Percentiles rank a stretch among this genome's conserved stretches.
Conservation (phyloP, 176 grass and related monocot genomes). For the Saccharum officinarum region DNA sequence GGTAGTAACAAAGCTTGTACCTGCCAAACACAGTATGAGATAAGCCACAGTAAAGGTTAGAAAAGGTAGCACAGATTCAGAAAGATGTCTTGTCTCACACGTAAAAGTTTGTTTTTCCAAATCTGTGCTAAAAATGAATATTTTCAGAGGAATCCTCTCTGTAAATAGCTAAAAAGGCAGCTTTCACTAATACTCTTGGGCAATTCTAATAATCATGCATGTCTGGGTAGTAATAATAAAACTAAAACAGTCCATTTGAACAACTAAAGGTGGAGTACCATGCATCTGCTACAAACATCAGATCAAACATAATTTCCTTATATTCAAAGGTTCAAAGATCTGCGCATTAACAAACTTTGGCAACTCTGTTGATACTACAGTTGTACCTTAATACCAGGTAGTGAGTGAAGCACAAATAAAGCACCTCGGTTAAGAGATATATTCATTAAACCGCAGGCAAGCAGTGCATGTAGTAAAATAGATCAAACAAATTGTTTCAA, state of each 20-base stretch:
- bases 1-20: constrained; percentile 99
- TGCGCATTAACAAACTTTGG: not conserved
- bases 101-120: not conserved
- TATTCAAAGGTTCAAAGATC: not conserved
- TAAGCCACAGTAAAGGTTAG: constrained; percentile 2
- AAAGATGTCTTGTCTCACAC: not conserved
- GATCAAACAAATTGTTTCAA: not conserved
- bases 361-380: not conserved
- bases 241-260: not conserved
- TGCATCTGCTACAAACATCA: not conserved
- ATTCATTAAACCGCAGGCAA: not conserved
- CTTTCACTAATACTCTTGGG: not conserved
- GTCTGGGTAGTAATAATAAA: not conserved
- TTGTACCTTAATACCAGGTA: not conserved
- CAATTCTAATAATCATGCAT: not conserved
- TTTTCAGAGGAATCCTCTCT: not conserved
- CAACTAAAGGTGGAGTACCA: constrained; percentile 1
- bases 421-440: not conserved
- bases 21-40: constrained; percentile 43
- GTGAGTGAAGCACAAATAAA: not conserved
- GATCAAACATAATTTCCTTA: not conserved
- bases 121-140: not conserved
- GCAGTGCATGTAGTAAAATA: not conserved
- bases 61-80: not conserved
- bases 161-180: not conserved